These are phyloP conservation scores for Chimonanthus praecox DNA, from an alignment of 164 flowering plant species.

Conservation along the genomic window DNA sequence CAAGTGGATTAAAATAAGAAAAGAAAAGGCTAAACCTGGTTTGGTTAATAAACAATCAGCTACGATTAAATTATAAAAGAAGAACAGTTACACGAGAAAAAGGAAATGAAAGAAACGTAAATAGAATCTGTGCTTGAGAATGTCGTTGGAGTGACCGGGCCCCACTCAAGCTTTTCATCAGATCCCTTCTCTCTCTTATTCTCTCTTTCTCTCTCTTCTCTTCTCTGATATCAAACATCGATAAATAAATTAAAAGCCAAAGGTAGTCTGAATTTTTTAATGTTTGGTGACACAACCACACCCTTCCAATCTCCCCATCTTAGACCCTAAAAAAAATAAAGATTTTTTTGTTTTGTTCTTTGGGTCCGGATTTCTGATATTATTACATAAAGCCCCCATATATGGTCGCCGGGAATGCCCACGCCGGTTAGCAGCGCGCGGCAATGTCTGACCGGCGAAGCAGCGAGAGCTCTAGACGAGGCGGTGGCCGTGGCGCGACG, in stretches of 20 bases:
- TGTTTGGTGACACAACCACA: too few species aligned
- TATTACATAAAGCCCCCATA: not conserved
- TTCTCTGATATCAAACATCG: not conserved
- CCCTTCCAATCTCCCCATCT: too few species aligned
- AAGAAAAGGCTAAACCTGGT: too few species aligned
- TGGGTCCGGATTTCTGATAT: not conserved
- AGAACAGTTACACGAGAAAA: not conserved
- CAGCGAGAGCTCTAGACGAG: slow-evolving; percentile 66
- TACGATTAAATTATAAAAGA: too few species aligned
- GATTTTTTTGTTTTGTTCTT: not conserved
- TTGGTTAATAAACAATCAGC: too few species aligned
- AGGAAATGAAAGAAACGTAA: not conserved
- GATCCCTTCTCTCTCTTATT: not conserved
- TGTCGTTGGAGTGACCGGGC: not conserved
- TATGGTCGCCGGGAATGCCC: slow-evolving; percentile 59
- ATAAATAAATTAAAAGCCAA: not conserved
- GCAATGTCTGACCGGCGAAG: slow-evolving; percentile 69
- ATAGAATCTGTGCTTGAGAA: not conserved
- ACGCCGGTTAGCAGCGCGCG: slow-evolving; percentile 74
- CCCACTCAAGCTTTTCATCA: not conserved
- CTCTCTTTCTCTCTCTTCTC: not conserved
- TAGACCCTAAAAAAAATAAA: too few species aligned
- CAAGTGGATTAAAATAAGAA: too few species aligned
- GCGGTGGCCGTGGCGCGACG: slow-evolving; percentile 68
- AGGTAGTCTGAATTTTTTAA: not conserved